Evolutionary conservation across 2,329 filamentous ascomycete species (phyloP).

Genomic region (Cercospora nicotianae): DNA sequence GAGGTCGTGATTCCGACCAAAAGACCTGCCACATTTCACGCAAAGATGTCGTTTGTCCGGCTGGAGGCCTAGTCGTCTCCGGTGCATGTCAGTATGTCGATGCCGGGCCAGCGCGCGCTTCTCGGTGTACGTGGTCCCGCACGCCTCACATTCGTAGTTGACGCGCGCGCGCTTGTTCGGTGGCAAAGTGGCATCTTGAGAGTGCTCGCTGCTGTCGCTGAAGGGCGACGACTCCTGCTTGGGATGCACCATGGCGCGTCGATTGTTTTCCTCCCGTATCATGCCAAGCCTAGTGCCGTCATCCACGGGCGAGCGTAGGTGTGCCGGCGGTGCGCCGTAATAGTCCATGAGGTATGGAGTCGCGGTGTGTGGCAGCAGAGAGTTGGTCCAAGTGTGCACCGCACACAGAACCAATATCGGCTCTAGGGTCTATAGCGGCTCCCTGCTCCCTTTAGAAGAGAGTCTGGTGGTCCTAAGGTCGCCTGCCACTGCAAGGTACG

Average conservation of each 20-base stretch:
- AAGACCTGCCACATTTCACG: slow-evolving; percentile 27
- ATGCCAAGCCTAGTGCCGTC: slow-evolving; percentile 12
- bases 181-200: slow-evolving; percentile 14
- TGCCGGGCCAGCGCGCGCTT: slow-evolving; percentile 33
- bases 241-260: slow-evolving; percentile 2
- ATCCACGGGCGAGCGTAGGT: slow-evolving; percentile 11
- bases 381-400: slow-evolving; percentile 2
- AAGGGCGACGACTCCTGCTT: slow-evolving; percentile 12
- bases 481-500: slow-evolving; percentile 6
- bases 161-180: slow-evolving; percentile 18
- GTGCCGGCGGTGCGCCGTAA: slow-evolving; percentile 11
- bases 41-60: slow-evolving; percentile 31
- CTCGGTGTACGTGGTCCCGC: slow-evolving; percentile 29
- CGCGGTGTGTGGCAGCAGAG: neutral
- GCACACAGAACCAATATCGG: slow-evolving; percentile 14
- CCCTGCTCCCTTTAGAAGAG: slow-evolving; percentile 2
- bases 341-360: slow-evolving; percentile 14
- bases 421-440: slow-evolving; percentile 5
- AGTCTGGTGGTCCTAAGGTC: neutral
- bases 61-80: slow-evolving; percentile 28
- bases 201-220: slow-evolving; percentile 18
- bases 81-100: slow-evolving; percentile 32
- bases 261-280: slow-evolving; percentile 16
- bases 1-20: slow-evolving; percentile 33
- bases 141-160: slow-evolving; percentile 21